Evolutionary conservation across 1,284 basidiomycete species (phyloP), one percentile per base, ranked within the genome.

Genomic region (Cryptococcus sp.): DNA sequence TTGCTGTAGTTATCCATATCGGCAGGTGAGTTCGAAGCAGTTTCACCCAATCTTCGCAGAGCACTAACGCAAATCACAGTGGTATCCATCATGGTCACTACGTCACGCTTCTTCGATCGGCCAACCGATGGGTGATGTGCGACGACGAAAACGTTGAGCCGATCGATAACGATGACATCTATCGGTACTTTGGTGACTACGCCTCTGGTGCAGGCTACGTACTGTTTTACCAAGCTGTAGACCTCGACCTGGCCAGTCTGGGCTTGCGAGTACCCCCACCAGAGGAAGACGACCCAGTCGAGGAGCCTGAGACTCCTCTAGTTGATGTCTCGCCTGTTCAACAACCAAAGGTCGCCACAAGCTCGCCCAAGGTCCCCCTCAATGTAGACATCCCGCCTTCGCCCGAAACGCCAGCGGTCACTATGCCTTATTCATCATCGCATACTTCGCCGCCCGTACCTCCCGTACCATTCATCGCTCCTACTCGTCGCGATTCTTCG

Each of bases 21-120:
- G 95, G 95, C 82, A 90, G 86, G 93, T 93, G 77, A 77, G 90
- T 86, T 5, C 17, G 31, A 8, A 35, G 10, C 31, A 25, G 23
- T 10, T 5, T 15, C 20, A n/a, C 5, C 49, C 31, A 8, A 31
- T 40, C 1, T 20, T 50, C 38, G 15, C 20, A 19, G 1, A 31
- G 27, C 15, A 27, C 62, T 61, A 53, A 54, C 46, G 17, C 15
- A 3, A 20, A 17, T 45, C 59, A 7, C 75, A 95, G 92, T 68
- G 93, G 94, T 1, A 92, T 93, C 19, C 89, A 96, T 71, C 95
- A 98, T 72, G 95, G 95, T 0, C 95, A 99, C 81, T 99, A 99
- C 77, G 88, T 99, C 63, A 91, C 94, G 61, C 88, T 98, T 67
- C 88, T 97, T 75, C 92, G 91, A 75, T 90, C 91, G 1, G 82